Conservation (phyloP, 371 early-diverging fungal species). For the Mucor irregularis region DNA sequence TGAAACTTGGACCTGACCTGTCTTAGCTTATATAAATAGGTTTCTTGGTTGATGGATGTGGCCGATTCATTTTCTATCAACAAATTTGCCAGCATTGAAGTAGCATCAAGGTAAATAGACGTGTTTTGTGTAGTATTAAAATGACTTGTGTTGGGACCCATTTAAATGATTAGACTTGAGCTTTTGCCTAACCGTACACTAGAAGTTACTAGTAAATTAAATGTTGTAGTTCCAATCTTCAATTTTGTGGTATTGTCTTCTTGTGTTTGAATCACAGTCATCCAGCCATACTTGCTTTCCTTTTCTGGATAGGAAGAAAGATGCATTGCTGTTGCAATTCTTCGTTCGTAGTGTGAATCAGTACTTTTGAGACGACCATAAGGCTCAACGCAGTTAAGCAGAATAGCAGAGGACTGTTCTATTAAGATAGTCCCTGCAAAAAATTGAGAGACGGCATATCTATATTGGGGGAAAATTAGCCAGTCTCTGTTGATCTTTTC, state of each 20-base stretch:
- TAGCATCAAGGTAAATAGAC: conserved; percentile 10
- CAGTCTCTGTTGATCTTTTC: conserved; percentile 18
- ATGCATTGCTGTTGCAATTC: conserved; percentile 21
- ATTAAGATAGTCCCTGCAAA: conserved; percentile 16
- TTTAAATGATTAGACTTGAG: conserved; percentile 5
- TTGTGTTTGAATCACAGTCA: conserved; percentile 13
- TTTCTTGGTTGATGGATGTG: conserved; percentile 17
- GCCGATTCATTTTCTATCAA: conserved; percentile 16
- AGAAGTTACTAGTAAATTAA: conserved; percentile 17
- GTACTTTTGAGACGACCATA: conserved; percentile 18
- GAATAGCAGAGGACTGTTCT: conserved; percentile 8
- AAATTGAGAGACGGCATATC: conserved; percentile 17
- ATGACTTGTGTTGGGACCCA: conserved; percentile 3
- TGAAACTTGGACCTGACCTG: conserved; percentile 12
- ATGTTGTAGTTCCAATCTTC: conserved; percentile 15
- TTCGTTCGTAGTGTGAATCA: conserved; percentile 19
- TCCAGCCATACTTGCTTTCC: conserved; percentile 16
- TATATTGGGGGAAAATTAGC: conserved; percentile 9
- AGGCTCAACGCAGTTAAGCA: conserved; percentile 15
- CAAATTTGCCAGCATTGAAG: conserved; percentile 10
- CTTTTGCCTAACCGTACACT: conserved; percentile 8
- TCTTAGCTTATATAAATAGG: conserved; percentile 15
- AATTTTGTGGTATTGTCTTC: conserved; percentile 12
- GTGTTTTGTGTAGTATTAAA: conserved; percentile 4
- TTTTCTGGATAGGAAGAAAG: conserved; percentile 20